Conservation (phyloP, 2,329 filamentous ascomycete species). For the Fusarium paranaense region DNA sequence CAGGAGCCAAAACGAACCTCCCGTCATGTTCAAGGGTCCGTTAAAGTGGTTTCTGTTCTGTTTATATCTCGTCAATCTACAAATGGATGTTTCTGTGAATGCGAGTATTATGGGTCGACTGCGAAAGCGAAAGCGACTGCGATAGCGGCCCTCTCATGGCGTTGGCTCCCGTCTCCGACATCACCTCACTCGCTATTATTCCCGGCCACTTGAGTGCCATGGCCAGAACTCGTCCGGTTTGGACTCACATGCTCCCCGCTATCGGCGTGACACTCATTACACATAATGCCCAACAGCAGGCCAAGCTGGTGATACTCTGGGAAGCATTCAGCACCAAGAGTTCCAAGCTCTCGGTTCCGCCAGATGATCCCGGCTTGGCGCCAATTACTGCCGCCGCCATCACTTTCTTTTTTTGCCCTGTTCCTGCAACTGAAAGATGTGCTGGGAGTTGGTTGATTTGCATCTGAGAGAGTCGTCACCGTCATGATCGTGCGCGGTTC, state of each 20-base stretch:
- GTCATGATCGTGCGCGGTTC: constrained; percentile 8
- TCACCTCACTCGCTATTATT: constrained; percentile 1
- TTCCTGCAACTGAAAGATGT: constrained; percentile 27
- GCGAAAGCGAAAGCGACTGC: neutral
- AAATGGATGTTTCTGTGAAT: neutral
- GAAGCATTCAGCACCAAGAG: neutral
- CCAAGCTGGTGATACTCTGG: neutral
- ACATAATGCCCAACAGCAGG: neutral
- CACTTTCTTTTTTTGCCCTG: constrained; percentile 3
- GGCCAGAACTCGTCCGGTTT: neutral
- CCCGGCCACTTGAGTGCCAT: neutral
- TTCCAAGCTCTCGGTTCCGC: constrained; percentile 27
- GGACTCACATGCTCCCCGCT: neutral
- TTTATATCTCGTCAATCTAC: neutral
- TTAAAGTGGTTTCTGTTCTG: neutral
- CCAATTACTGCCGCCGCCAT: constrained; percentile 12
- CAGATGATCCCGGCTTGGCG: constrained; percentile 33
- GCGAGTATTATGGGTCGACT: neutral
- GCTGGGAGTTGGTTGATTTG: constrained; percentile 11
- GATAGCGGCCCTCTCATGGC: neutral
- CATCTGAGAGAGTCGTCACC: constrained; percentile 11
- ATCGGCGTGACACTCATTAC: neutral
- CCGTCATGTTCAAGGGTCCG: neutral
- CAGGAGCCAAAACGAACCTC: neutral
- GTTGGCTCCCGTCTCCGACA: neutral